Base-by-base conservation (phyloP, 1,284 basidiomycete species). In the Leccinum fallax region DNA sequence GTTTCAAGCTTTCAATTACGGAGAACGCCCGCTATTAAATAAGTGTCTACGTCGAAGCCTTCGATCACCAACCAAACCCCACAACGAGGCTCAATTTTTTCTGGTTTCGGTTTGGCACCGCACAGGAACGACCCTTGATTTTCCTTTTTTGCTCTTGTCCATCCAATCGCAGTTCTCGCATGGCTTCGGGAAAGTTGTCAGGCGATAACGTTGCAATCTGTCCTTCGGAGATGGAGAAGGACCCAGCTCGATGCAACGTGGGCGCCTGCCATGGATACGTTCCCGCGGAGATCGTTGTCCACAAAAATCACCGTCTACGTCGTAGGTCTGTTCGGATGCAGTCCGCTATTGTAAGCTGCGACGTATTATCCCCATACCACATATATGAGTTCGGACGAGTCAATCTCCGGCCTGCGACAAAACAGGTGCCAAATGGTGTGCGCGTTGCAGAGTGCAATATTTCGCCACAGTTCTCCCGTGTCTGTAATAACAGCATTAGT, bases 201-300 rank as follows among this genome's bases (percentile, higher is more conserved):
- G 34, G 60, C 53, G 65, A 73, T 73, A 63, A 69, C 71, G 67
- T 73, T 61, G 62, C 63, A 61, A 57, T 58, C 61, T 58, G 43
- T 60, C 43, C 61, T 63, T 61, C 32, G 54, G 58, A 63, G 60
- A 55, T 61, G 54, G 11, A 54, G 60, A 67, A 59, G 63, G 13
- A 4, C 15, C 26, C 38, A 48, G 61, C 53, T 65, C 67, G 58
- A 71, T 46, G 60, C 65, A 71, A 71, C 69, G 71, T 73, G 72
- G 62, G 62, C 53, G 28, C 63, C 70, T 71, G 53, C 61, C 73
- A 74, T 71, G 68, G 73, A 74, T 69, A 74, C 71, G 34, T 65
- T 72, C 71, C 71, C 71, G 71, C 71, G 71, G 71, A 75, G 70
- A 69, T 69, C 68, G 59, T 57, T 68, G 53, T 28, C 58, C 24